A percentile compares a stretch with the other conserved stretches of the same genome.
phyloP scores from a whole-genome alignment of 768 basidiomycete genomes.

The Epithele typhae region DNA sequence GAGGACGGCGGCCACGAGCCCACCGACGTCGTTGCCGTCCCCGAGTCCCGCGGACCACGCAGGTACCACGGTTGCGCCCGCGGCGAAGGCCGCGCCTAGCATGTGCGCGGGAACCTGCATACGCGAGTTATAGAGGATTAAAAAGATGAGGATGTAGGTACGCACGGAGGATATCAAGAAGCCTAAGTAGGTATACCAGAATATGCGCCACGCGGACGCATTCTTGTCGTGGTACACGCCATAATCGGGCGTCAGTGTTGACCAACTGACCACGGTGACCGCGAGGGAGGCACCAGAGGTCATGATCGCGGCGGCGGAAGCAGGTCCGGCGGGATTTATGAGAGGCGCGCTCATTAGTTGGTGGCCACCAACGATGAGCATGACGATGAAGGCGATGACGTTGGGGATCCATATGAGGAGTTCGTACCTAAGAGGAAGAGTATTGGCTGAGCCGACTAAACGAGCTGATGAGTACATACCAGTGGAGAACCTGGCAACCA shows the following conservation, averaged over 20 bases:
- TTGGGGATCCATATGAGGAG: conserved; percentile 37
- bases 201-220: conserved; percentile 29
- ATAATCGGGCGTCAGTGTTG: conserved; percentile 42
- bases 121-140: not conserved
- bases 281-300: conserved; percentile 42
- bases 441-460: no score
- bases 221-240: conserved; percentile 41
- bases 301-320: conserved; percentile 31
- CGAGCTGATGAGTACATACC: conserved; percentile 16
- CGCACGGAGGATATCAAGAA: conserved; percentile 39
- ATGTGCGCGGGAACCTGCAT: conserved; percentile 35
- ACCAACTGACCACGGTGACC: conserved; percentile 38
- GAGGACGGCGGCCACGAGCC: conserved; percentile 40
- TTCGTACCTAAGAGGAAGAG: conserved; percentile 25
- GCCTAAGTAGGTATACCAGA: conserved; percentile 42
- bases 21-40: conserved; percentile 38
- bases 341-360: conserved; percentile 24
- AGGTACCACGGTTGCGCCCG: conserved; percentile 35
- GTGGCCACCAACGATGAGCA: conserved; percentile 32
- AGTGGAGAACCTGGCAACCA: conserved; percentile 30
- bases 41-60: conserved; percentile 37
- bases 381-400: conserved; percentile 33
- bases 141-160: not conserved
- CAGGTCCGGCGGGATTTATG: conserved; percentile 18
- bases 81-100: conserved; percentile 44